Percentiles rank a stretch among this genome's conserved stretches.
These are phyloP conservation scores for Saccharomycopsis sp. DNA, from an alignment of 805 yeast species.

Conservation along the genomic window DNA sequence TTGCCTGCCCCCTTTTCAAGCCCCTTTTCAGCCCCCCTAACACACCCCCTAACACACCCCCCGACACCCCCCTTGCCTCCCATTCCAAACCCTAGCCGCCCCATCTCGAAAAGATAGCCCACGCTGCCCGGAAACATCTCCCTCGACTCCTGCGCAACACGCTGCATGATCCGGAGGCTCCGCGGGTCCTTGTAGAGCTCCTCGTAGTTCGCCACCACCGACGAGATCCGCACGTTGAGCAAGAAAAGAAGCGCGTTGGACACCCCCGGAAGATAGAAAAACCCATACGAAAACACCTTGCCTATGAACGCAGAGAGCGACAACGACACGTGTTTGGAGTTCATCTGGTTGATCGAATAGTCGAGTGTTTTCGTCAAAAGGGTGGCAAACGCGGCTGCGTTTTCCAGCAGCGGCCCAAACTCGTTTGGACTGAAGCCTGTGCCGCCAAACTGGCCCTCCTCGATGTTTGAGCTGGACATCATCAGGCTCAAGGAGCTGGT, in stretches of 20 bases:
- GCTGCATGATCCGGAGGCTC: conserved; percentile 15
- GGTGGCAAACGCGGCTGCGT: conserved; percentile 23
- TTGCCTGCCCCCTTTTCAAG: no score
- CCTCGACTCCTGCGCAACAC: neutral
- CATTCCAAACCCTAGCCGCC: conserved; percentile 26
- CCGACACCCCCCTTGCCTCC: neutral
- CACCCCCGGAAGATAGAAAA: conserved; percentile 41
- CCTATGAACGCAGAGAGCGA: conserved; percentile 53
- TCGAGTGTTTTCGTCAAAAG: conserved; percentile 41
- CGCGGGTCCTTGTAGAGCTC: conserved; percentile 22
- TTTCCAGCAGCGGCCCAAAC: conserved; percentile 1
- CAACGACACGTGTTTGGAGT: conserved; percentile 39
- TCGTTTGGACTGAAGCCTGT: neutral
- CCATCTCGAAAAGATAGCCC: conserved; percentile 29
- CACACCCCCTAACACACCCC: no score
- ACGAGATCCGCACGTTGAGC: conserved; percentile 45
- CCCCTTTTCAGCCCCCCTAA: no score
- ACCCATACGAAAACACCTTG: conserved; percentile 52
- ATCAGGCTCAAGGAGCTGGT: neutral
- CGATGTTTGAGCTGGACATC: no score
- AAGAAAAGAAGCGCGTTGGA: conserved; percentile 48
- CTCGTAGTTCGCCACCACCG: conserved; percentile 26
- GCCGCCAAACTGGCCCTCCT: no score
- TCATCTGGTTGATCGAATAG: conserved; percentile 39
- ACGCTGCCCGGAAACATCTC: conserved; percentile 28